Evolutionary conservation across 2,329 filamentous ascomycete genomes (phyloP).

Genomic region (Xenosphaeropsis pyriputrescens): DNA sequence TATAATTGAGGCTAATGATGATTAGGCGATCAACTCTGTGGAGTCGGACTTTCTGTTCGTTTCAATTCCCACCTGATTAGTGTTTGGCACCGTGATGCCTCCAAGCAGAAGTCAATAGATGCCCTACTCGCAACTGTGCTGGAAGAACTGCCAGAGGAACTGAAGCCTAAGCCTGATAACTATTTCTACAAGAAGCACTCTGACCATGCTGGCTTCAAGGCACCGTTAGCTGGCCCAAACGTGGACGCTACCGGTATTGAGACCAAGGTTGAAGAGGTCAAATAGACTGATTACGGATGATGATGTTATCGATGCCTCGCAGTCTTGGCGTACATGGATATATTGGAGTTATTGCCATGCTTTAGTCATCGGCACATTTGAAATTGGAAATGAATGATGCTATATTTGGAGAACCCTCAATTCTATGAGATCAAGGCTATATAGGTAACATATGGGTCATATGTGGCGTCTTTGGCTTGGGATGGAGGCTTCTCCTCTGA

Average conservation of each 20-base stretch:
- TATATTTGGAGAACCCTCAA: too few species aligned
- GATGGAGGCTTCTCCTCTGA: too few species aligned
- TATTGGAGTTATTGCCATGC: too few species aligned
- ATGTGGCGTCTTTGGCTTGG: too few species aligned
- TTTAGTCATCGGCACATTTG: too few species aligned
- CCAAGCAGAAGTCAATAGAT: constrained; percentile 66
- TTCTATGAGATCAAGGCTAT: too few species aligned
- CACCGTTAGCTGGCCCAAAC: constrained; percentile 21
- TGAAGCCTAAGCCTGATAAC: constrained; percentile 55
- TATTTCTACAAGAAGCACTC: constrained; percentile 85
- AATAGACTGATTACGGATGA: too few species aligned
- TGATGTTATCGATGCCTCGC: too few species aligned
- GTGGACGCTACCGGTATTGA: constrained; percentile 8
- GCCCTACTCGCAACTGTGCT: constrained; percentile 60
- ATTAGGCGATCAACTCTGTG: constrained; percentile 73
- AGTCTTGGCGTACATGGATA: too few species aligned
- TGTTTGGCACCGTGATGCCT: constrained; percentile 84
- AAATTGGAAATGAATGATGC: too few species aligned
- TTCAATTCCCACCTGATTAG: constrained; percentile 83
- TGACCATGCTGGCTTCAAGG: constrained; percentile 72
- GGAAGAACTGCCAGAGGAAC: constrained; percentile 55
- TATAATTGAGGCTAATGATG: neutral
- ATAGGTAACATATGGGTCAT: too few species aligned
- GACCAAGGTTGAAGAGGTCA: neutral
- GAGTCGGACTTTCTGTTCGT: constrained; percentile 72